Percentiles rank a stretch among this genome's conserved stretches.
phyloP scores from a whole-genome alignment of 805 yeast genomes.

The Candida succiphila region DNA sequence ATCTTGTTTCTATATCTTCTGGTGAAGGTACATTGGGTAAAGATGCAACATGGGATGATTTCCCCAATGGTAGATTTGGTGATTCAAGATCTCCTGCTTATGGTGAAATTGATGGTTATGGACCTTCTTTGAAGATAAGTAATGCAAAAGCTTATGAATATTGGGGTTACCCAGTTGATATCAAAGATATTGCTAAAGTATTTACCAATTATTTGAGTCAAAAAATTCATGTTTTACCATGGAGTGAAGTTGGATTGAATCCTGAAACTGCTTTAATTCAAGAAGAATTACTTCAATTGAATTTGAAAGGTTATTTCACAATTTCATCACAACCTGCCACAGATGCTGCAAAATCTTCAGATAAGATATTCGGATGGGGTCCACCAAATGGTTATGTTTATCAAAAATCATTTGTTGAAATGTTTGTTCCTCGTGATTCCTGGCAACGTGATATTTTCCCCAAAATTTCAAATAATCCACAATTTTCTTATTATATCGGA shows the following conservation, averaged over 20 bases:
- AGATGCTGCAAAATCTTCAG: slow-evolving; percentile 67
- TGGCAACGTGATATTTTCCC: slow-evolving; percentile 56
- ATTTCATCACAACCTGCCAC: slow-evolving; percentile 95
- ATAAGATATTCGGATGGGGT: slow-evolving; percentile 95
- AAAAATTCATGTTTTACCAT: slow-evolving; percentile 73
- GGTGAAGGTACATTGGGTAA: slow-evolving; percentile 81
- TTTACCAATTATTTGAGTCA: slow-evolving; percentile 68
- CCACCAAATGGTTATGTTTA: slow-evolving; percentile 81
- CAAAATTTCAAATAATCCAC: slow-evolving; percentile 35
- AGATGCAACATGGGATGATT: slow-evolving; percentile 96
- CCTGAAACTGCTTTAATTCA: slow-evolving; percentile 91
- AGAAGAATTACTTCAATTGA: slow-evolving; percentile 76
- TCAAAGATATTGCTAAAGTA: slow-evolving; percentile 50
- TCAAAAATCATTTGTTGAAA: slow-evolving; percentile 90
- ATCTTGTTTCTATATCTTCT: slow-evolving; percentile 65
- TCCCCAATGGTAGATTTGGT: slow-evolving; percentile 92
- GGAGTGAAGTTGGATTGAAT: slow-evolving; percentile 80
- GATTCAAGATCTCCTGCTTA: slow-evolving; percentile 94
- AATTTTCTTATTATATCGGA: slow-evolving; percentile 68
- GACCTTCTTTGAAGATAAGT: slow-evolving; percentile 77
- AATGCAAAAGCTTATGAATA: slow-evolving; percentile 53
- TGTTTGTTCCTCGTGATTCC: slow-evolving; percentile 62
- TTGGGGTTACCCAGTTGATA: slow-evolving; percentile 72
- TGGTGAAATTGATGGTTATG: slow-evolving; percentile 97
- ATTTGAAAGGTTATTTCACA: slow-evolving; percentile 69